phyloP scores from a whole-genome alignment of 192 early-diverging fungal genomes.

The Mortierella antarctica region DNA sequence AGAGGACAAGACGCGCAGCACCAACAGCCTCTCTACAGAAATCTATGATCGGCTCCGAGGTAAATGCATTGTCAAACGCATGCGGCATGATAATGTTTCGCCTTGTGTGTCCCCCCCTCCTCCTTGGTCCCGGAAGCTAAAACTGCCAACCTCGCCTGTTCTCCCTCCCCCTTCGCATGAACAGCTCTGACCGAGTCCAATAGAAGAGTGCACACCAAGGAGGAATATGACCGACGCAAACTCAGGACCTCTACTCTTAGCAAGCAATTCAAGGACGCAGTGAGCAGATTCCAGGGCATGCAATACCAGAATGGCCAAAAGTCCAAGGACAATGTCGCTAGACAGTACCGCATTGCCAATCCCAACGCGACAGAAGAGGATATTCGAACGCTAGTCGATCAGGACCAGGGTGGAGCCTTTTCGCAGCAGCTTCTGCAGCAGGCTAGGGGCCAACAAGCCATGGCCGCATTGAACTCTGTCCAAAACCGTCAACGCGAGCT shows the following conservation, averaged over 20 bases:
- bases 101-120: no score
- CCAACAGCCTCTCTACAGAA: slow-evolving; percentile 45
- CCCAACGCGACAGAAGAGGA: slow-evolving; percentile 44
- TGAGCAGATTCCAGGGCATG: slow-evolving; percentile 29
- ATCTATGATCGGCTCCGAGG: slow-evolving; percentile 47
- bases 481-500: slow-evolving; percentile 41
- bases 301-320: slow-evolving; percentile 50
- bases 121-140: not conserved
- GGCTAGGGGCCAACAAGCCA: slow-evolving; percentile 37
- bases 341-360: slow-evolving; percentile 45
- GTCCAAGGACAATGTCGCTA: slow-evolving; percentile 34
- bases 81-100: not conserved
- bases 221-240: slow-evolving; percentile 48
- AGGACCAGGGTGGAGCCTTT: slow-evolving; percentile 33
- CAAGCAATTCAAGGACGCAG: slow-evolving; percentile 47
- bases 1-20: slow-evolving; percentile 21
- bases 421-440: slow-evolving; percentile 49
- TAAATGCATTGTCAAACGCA: not conserved
- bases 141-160: not conserved
- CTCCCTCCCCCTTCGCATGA: not conserved
- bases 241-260: slow-evolving; percentile 45
- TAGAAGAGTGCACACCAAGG: slow-evolving; percentile 30
- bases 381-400: slow-evolving; percentile 17
- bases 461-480: slow-evolving; percentile 30
- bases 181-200: slow-evolving; percentile 36